Evolutionary conservation across 495 filamentous ascomycete species (phyloP), one percentile per base, ranked within the genome.

Genomic region (Podospora comata): DNA sequence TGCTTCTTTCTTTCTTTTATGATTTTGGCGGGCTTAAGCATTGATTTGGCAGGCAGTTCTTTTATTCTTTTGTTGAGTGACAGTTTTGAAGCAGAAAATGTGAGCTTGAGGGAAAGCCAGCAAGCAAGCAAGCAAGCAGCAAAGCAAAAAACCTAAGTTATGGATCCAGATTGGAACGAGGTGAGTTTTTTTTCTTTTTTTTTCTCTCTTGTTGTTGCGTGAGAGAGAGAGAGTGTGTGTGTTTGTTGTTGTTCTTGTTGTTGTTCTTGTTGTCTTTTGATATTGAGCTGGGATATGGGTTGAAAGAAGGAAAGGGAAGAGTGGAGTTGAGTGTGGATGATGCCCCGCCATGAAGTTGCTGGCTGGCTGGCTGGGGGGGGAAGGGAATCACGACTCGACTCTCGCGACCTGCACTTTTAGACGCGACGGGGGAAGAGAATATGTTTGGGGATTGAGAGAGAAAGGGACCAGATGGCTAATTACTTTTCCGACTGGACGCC

Each of bases 151-250:
- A 23, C 23, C 23, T 23, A 23, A 23, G 23, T 23, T 56, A 86
- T 87, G 84, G 85, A 86, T 72, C 79, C 79, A 67, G 88, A 89
- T 74, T 89, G 87, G 88, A 85, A 87, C 71, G 86, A 90, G 81
- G 86, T 80, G 76, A 75, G 82, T 76, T 13, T 48, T 48, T 6
- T 48, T 48, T 48, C 0, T 0, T 48, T 5, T 48, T 13, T 48
- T 48, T 5, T 1, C 15, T 48, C 13, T 48, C 1, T 28, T 56
- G n/a, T 34, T 11, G 34, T 20, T 20, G 32, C 34, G 20, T 20
- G 5, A 2, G 18, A 18, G 23, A 23, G 23, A 23, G 23, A 23
- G 23, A 0, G 23, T 23, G 23, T 23, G 23, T 23, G 23, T 23
- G 1, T 23, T 1, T 23, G 20, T 23, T 23, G 20, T 23, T 15